Conservation (phyloP, 805 yeast genomes). For the Suhomyces sp. region DNA sequence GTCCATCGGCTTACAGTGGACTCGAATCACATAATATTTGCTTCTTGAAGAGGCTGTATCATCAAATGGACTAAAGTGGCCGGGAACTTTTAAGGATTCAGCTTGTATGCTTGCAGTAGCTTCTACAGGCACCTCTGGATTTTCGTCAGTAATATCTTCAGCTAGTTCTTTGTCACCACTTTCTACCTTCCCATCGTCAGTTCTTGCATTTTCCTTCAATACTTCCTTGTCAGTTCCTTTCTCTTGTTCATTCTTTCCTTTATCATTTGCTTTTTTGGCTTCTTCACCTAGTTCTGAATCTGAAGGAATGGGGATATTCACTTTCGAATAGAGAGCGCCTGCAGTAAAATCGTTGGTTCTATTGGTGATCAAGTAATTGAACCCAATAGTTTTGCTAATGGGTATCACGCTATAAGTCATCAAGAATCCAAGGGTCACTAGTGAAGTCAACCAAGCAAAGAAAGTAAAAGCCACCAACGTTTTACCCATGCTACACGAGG, state of each 20-base stretch:
- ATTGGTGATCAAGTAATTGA: background rate
- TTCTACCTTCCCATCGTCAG: constrained; percentile 1
- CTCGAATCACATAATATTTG: constrained; percentile 10
- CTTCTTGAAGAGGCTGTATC: constrained; percentile 4
- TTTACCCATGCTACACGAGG: constrained; percentile 10
- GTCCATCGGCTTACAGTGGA: constrained; percentile 7
- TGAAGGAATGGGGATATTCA: background rate
- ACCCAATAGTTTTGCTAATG: constrained; percentile 2
- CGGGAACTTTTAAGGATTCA: background rate
- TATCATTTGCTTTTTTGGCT: background rate
- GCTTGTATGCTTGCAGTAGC: no score
- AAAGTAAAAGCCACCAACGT: constrained; percentile 10
- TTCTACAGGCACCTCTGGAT: background rate
- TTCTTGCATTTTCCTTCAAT: background rate
- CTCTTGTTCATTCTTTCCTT: background rate
- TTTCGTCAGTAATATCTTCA: background rate
- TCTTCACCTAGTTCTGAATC: constrained; percentile 1
- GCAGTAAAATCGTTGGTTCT: constrained; percentile 3
- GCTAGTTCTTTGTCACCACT: constrained; percentile 2
- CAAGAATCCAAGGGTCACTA: constrained; percentile 4
- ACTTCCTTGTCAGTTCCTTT: background rate
- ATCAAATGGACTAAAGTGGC: constrained; percentile 6
- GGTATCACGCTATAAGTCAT: constrained; percentile 5
- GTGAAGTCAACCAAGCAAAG: constrained; percentile 7
- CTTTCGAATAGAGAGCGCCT: constrained; percentile 4